Conservation (phyloP, 2,329 filamentous ascomycete species). For the Aureobasidium sp. region DNA sequence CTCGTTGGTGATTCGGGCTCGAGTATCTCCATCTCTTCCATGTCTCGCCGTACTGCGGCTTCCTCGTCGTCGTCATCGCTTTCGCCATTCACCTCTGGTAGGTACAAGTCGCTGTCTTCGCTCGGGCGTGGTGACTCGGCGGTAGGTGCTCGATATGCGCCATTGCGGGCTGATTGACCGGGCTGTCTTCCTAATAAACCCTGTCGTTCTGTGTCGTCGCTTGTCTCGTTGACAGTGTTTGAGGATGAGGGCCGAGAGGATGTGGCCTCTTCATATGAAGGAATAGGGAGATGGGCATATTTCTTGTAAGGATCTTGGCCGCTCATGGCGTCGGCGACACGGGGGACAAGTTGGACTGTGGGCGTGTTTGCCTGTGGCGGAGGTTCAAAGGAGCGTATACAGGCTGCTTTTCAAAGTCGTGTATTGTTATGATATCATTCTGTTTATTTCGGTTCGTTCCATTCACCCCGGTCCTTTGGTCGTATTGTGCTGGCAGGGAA, state of each 20-base stretch:
- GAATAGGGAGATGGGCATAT: conserved; percentile 54
- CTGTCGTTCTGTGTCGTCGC: conserved; percentile 66
- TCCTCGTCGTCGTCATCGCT: conserved; percentile 41
- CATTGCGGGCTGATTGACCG: conserved; percentile 22
- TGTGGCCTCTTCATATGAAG: conserved; percentile 73
- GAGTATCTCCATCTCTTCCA: conserved; percentile 82
- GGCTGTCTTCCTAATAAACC: conserved; percentile 51
- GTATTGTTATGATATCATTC: conserved; percentile 16
- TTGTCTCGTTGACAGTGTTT: conserved; percentile 47
- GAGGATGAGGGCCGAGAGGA: conserved; percentile 44
- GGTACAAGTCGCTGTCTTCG: conserved; percentile 43
- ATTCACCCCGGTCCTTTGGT: not conserved
- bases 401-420: not conserved
- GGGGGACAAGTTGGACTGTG: not conserved
- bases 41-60: conserved; percentile 61
- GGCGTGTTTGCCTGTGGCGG: not conserved
- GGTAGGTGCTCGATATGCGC: conserved; percentile 68
- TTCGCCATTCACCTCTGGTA: conserved; percentile 46
- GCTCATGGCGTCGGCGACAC: conserved; percentile 6
- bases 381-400: not conserved
- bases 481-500: not conserved
- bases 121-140: conserved; percentile 69
- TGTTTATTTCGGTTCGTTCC: not conserved
- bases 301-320: conserved; percentile 8
- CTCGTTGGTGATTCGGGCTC: conserved; percentile 38